Base-by-base conservation (phyloP, 441 rosid genomes). In the Erodium moschatum region DNA sequence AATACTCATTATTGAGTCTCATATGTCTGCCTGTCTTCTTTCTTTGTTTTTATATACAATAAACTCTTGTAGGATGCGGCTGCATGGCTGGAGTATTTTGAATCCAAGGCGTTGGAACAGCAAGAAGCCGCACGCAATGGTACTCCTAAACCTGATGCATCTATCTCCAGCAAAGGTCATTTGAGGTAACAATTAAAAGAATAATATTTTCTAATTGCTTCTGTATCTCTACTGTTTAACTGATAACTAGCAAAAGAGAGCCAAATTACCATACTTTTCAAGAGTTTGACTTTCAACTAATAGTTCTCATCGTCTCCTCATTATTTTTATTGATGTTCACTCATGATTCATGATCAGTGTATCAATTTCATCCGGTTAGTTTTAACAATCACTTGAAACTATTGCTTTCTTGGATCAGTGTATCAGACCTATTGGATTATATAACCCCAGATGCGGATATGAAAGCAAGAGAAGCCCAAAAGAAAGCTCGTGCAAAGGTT, bases 91-190 rank as follows among this genome's bases (percentile, higher is more conserved):
- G 94, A 88, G 78, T 88, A 86, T 73, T 86, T 88, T 19, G 94
- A 88, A 81, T 88, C 91, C 69, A 88, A 86, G 82, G 87, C 91
- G 72, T 74, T 85, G 74, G 94, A 88, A 81, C 94, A 88, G 78
- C 91, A 88, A 78, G 94, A 88, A 83, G 94, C 94, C 71, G 91
- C 94, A 67, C 89, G 94, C 48, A 86, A 85, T 71, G 94, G 94
- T 70, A 86, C 94, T 61, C 94, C 94, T 50, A 88, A 85, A 71
- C 94, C 89, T 64, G 94, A 88, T 75, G 88, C 94, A 74, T 88
- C 94, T 46, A 88, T 88, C 76, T 86, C 94, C 69, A 88, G 94
- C 81, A 88, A 86, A 84, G 94, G 94, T 70, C 94, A 88, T 80
- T 77, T 86, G 78, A 88, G 94, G 94, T 88, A 80, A 56, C 66